Evolutionary conservation across 805 yeast species (phyloP), one percentile per base, ranked within the genome.

Genomic region (Saccharomycopsis selenospora): DNA sequence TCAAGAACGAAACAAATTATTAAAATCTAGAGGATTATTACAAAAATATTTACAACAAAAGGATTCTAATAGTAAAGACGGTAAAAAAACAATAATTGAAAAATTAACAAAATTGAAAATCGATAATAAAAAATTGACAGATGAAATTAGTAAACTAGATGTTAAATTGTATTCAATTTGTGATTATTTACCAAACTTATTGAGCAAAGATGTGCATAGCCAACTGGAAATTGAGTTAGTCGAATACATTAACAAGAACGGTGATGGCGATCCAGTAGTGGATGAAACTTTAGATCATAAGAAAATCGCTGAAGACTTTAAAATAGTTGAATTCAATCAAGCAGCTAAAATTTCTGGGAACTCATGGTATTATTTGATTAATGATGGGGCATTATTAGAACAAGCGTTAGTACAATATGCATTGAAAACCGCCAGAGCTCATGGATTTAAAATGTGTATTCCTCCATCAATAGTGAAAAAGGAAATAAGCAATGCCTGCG

Each of bases 401-500:
- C 95, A 85, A 60, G 99, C 99, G 0, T 69, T 93, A 40, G 76
- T 89, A 1, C 91, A 86, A 55, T 89, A 81, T 61, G 83, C 95
- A 0, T 62, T 91, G 45, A 68, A 75, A 28, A 64, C 70, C 47
- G 96, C 96, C 2, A 68, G 86, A 41, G 57, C 66, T 42, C 60
- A 69, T 7, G 95, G 95, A 0, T 93, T 85, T 66, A 64, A 65
- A 28, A 75, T 83, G 74, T 77, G 82, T 7, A 63, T 77, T 8
- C 97, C 98, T 0, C 99, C 99, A 1, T 77, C 95, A 0, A 77
- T 93, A 13, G 95, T 90, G 2, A 77, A 84, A 55, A 69, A 79
- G 17, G 95, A 85, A 53, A 69, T 87, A 3, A 79, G 90, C 0
- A 69, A 73, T 55, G 96, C 96, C 0, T 93, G 99, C 69, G 99